Evolutionary conservation across 2,329 filamentous ascomycete species (phyloP).

Genomic region (Neurospora sp.): DNA sequence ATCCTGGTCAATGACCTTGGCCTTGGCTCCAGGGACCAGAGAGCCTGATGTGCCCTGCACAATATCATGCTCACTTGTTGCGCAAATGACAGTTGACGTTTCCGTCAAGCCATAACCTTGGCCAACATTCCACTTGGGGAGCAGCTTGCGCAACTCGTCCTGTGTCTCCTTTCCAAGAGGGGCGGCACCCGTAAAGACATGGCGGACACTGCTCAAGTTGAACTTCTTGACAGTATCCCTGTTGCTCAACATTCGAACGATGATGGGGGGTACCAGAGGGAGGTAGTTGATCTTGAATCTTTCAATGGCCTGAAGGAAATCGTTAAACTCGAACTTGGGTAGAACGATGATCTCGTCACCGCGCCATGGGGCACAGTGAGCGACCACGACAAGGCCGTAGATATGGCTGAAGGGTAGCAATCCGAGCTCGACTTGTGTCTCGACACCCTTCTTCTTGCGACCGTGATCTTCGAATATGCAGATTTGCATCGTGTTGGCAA

Average conservation of each 20-base stretch:
- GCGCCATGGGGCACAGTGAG: conserved; percentile 54
- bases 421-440: conserved; percentile 45
- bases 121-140: conserved; percentile 52
- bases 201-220: conserved; percentile 58
- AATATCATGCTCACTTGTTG: conserved; percentile 52
- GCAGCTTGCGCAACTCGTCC: conserved; percentile 49
- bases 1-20: conserved; percentile 57
- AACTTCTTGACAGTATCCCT: conserved; percentile 51
- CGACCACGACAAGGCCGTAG: conserved; percentile 65
- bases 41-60: conserved; percentile 64
- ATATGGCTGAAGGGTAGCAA: conserved; percentile 78
- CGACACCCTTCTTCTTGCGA: conserved; percentile 27
- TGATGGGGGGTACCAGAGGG: conserved; percentile 68
- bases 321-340: conserved; percentile 64
- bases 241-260: conserved; percentile 65
- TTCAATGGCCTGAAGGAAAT: conserved; percentile 55
- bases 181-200: conserved; percentile 67
- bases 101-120: conserved; percentile 77
- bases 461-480: conserved; percentile 30
- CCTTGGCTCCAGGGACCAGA: conserved; percentile 54
- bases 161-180: conserved; percentile 67
- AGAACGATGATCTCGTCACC: conserved; percentile 67
- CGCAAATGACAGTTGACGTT: conserved; percentile 59
- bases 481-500: conserved; percentile 63
- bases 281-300: conserved; percentile 58